A percentile compares a stretch with the other conserved stretches of the same genome.
These are phyloP conservation scores for Quercus lobata DNA, from an alignment of 331 rosid genomes.

Conservation along the genomic window DNA sequence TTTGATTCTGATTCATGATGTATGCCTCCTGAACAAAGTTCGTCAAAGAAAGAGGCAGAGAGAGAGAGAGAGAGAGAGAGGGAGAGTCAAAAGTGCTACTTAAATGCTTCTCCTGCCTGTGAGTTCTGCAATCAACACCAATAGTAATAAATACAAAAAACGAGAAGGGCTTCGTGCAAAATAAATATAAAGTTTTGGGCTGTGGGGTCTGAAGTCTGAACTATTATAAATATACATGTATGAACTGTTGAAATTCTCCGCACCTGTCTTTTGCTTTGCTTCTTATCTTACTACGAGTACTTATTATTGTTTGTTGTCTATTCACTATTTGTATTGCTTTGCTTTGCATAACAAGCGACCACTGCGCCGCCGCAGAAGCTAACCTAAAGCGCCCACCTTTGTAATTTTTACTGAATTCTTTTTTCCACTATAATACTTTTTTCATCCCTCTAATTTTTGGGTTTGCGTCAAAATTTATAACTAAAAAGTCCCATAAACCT, in stretches of 20 bases:
- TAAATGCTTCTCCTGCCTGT: not conserved
- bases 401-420: not conserved
- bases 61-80: not conserved
- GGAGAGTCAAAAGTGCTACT: no score
- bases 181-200: not conserved
- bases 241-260: slow-evolving; percentile 19
- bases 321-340: not conserved
- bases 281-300: not conserved
- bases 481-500: no score
- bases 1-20: slow-evolving; percentile 16
- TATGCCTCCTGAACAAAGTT: not conserved
- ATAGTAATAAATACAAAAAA: slow-evolving; percentile 18
- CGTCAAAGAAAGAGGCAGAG: not conserved
- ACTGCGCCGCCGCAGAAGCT: slow-evolving; percentile 43
- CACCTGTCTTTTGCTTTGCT: slow-evolving; percentile 24
- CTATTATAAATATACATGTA: not conserved
- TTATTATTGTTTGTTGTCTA: not conserved
- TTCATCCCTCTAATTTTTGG: not conserved
- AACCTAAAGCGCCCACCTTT: not conserved
- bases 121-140: not conserved
- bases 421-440: no score
- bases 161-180: slow-evolving; percentile 1
- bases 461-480: no score
- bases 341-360: slow-evolving; percentile 12
- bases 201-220: not conserved